Base-by-base conservation (phyloP, 176 grass and related monocot species). In the Bonia amplexicaulis region DNA sequence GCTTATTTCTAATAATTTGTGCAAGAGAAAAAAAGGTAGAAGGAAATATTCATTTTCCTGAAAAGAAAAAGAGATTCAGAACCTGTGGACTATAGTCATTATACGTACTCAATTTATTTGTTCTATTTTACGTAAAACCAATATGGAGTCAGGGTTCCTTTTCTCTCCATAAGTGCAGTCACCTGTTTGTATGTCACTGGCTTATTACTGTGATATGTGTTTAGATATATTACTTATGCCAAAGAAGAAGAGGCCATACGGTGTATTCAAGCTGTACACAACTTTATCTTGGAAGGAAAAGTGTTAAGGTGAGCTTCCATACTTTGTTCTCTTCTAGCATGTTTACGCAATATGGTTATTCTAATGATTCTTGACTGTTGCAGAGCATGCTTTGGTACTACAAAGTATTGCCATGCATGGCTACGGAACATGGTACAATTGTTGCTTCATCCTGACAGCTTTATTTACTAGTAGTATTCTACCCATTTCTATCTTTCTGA, bases 381-480 rank as follows among this genome's bases (percentile, higher is more conserved):
- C 86, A 96, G 93, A 87, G 97, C 93, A 71, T 99, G 97, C 65
- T 99, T 99, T 78, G 97, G 97, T 69, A 99, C 97, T 81, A 99
- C 97, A 53, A 99, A 99, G 82, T 99, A 99, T 78, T 99, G 97
- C 74, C 93, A 94, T 88, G 93, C 93, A 80, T 99, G 97, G 97
- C 86, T 99, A 59, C 88, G 86, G 82, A 99, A 96, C 82, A 91
- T 92, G 97, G 97, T 99, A 99, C 60, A 68, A 16, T 26, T 61
- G 49, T 77, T 90, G 22, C 51, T 83, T 76, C 29, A 25, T 80
- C 67, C 35, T 69, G 46, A 80, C 59, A 59, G 12, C 59, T 58
- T 74, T 80, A 49, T 87, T 49, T 90, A 35, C 31, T 39, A 80
- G 13, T 39, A 80, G 13, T 26, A 26, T 62, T 85, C 53, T 78